Evolutionary conservation across 805 yeast species (phyloP).

Genomic region (Kodamaea neixiangensis): DNA sequence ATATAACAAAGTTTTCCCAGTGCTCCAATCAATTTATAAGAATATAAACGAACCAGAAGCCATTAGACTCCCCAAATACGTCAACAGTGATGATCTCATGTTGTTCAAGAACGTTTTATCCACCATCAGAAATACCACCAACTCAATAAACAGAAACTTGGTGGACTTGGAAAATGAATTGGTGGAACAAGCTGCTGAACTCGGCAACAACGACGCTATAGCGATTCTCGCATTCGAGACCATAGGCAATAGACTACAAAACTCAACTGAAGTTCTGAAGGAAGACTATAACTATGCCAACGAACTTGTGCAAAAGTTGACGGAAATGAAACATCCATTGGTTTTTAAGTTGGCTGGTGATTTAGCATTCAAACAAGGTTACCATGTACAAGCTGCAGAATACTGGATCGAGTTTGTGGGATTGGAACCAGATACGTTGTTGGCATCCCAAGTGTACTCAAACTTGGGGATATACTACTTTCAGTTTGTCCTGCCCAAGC

Average conservation of each 20-base stretch:
- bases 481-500: constrained; percentile 36
- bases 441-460: constrained; percentile 73
- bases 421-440: constrained; percentile 55
- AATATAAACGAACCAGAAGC: constrained; percentile 42
- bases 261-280: constrained; percentile 26
- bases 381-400: constrained; percentile 53
- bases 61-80: constrained; percentile 45
- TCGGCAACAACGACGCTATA: constrained; percentile 81
- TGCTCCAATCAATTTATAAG: constrained; percentile 53
- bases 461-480: constrained; percentile 65
- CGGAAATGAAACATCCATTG: constrained; percentile 65
- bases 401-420: constrained; percentile 61
- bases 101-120: constrained; percentile 66
- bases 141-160: constrained; percentile 56
- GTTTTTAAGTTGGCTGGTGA: constrained; percentile 82
- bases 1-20: constrained; percentile 54
- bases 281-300: constrained; percentile 69
- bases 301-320: constrained; percentile 55
- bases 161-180: constrained; percentile 67
- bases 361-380: constrained; percentile 54
- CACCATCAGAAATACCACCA: constrained; percentile 60
- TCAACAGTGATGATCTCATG: constrained; percentile 62
- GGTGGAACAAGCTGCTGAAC: constrained; percentile 80
- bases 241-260: constrained; percentile 28
- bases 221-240: constrained; percentile 71